Evolutionary conservation across 371 early-diverging fungal species (phyloP).

Genomic region (Fennellomyces sp.): DNA sequence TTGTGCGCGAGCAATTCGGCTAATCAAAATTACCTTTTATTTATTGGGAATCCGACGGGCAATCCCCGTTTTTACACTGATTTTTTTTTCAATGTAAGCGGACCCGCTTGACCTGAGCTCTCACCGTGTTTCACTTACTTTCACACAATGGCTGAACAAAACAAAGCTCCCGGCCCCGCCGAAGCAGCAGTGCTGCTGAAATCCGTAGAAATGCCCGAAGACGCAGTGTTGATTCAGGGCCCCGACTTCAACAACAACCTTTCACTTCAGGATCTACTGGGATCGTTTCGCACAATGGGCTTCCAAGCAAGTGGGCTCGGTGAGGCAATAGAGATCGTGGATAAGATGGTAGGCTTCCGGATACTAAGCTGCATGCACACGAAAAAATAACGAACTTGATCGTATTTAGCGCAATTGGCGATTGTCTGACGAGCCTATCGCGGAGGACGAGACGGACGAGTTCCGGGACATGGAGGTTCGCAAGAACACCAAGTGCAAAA

Average conservation of each 20-base stretch:
- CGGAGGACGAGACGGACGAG: conserved; percentile 67
- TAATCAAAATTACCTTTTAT: not conserved
- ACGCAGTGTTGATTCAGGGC: conserved; percentile 73
- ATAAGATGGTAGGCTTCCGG: conserved; percentile 77
- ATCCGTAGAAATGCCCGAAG: conserved; percentile 72
- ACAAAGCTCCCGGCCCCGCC: conserved; percentile 15
- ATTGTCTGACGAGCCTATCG: conserved; percentile 82
- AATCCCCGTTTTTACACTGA: not conserved
- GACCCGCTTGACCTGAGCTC: not conserved
- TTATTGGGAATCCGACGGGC: not conserved
- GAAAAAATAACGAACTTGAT: not conserved
- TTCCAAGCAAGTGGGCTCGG: conserved; percentile 93
- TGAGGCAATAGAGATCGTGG: conserved; percentile 86
- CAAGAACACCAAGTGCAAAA: conserved; percentile 83
- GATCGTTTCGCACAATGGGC: conserved; percentile 79
- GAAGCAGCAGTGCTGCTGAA: conserved; percentile 72
- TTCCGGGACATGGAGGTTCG: conserved; percentile 69
- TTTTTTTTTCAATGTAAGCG: not conserved
- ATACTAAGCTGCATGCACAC: not conserved
- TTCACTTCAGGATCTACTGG: conserved; percentile 63
- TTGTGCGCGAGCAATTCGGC: too few species aligned
- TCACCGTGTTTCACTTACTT: not conserved
- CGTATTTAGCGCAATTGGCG: conserved; percentile 76
- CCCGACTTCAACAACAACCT: conserved; percentile 89
- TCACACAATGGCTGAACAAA: not conserved